Percentiles rank a stretch among this genome's conserved stretches.
These are phyloP conservation scores for Malassezia arunalokei DNA, from an alignment of 1,284 basidiomycete species.

Conservation along the genomic window DNA sequence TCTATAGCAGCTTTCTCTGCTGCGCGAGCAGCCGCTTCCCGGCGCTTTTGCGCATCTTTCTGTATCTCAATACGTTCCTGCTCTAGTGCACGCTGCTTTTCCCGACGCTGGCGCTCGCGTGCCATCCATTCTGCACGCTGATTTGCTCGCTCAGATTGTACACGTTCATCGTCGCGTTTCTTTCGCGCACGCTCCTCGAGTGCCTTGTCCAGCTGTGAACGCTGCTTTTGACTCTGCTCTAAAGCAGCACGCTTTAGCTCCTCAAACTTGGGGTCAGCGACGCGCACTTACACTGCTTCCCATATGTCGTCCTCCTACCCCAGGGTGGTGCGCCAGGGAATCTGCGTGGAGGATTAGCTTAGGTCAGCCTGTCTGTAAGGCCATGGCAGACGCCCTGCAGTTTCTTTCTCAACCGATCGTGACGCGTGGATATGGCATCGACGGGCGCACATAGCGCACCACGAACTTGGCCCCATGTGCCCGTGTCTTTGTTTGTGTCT, in stretches of 20 bases:
- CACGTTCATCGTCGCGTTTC: background rate
- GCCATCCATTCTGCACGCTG: slow-evolving; percentile 9
- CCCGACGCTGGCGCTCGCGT: background rate
- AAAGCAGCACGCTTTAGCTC: slow-evolving; percentile 11
- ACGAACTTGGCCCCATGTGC: background rate
- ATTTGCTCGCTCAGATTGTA: background rate
- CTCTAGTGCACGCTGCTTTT: background rate
- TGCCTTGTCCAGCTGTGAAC: background rate
- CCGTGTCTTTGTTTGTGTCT: background rate
- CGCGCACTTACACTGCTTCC: background rate
- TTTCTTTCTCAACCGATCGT: too few relatives aligned
- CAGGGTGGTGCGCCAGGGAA: too few relatives aligned
- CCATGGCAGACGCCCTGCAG: too few relatives aligned
- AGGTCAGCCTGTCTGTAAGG: too few relatives aligned
- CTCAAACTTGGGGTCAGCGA: slow-evolving; percentile 1
- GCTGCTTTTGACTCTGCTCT: background rate
- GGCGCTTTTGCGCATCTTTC: background rate
- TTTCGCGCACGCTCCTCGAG: slow-evolving; percentile 2
- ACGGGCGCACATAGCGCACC: too few relatives aligned
- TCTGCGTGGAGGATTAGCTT: too few relatives aligned
- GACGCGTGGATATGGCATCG: too few relatives aligned
- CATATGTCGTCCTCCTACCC: too few relatives aligned
- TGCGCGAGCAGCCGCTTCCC: background rate
- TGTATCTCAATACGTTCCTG: background rate
- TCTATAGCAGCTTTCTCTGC: slow-evolving; percentile 4